phyloP scores from a whole-genome alignment of 2,329 filamentous ascomycete species.

The Fusarium falciforme region DNA sequence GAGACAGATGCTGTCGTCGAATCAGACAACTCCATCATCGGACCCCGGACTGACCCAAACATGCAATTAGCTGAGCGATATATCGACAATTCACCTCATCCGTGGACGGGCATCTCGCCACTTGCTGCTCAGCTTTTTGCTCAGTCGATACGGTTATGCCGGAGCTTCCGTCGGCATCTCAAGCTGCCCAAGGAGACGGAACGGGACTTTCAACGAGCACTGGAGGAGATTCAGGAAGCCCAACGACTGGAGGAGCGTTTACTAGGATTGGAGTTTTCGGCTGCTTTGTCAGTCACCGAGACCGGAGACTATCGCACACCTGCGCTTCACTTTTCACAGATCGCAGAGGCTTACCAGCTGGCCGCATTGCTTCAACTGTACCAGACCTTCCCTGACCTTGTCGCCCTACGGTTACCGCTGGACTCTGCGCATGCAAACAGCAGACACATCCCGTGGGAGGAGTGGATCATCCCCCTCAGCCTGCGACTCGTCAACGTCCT shows the following conservation, averaged over 20 bases:
- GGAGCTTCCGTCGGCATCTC: slow-evolving; percentile 46
- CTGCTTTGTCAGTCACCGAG: slow-evolving; percentile 26
- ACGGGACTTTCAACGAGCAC: slow-evolving; percentile 43
- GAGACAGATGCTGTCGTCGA: slow-evolving; percentile 37
- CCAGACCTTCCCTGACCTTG: slow-evolving; percentile 53
- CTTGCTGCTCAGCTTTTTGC: slow-evolving; percentile 49
- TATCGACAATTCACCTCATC: slow-evolving; percentile 44
- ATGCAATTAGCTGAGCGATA: slow-evolving; percentile 27
- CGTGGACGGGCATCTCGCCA: slow-evolving; percentile 54
- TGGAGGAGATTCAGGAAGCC: slow-evolving; percentile 42
- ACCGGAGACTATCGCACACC: slow-evolving; percentile 49
- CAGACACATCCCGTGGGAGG: slow-evolving; percentile 47
- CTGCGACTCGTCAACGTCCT: slow-evolving; percentile 48
- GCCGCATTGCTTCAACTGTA: slow-evolving; percentile 54
- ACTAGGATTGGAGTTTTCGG: slow-evolving; percentile 45
- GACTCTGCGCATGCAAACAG: slow-evolving; percentile 31
- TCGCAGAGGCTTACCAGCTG: slow-evolving; percentile 55
- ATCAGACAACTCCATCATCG: not conserved
- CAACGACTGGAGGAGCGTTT: slow-evolving; percentile 50
- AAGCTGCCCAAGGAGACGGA: slow-evolving; percentile 37
- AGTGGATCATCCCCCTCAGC: slow-evolving; percentile 51
- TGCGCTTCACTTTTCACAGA: slow-evolving; percentile 47
- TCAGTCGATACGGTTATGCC: slow-evolving; percentile 50
- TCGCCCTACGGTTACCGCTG: slow-evolving; percentile 46
- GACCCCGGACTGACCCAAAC: not conserved